Percentiles rank a stretch among this genome's conserved stretches.
Conservation (phyloP, 2,329 filamentous ascomycete genomes). For the Colletotrichum endophyticum region DNA sequence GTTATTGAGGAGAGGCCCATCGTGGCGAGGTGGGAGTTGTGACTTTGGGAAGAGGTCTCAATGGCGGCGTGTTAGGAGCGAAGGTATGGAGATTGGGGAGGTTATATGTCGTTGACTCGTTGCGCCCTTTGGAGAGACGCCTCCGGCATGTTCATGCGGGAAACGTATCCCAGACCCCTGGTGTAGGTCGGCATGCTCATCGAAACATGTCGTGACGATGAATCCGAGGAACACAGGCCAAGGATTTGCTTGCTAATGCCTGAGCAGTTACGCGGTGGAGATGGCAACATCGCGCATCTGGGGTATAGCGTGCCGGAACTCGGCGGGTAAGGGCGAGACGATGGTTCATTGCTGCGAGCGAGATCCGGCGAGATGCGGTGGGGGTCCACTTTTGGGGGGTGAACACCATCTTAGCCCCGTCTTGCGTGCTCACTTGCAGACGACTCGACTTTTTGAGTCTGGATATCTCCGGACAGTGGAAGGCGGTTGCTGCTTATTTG, state of each 20-base stretch:
- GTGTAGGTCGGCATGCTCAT: background rate
- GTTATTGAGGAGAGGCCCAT: background rate
- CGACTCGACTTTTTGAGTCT: background rate
- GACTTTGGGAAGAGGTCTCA: background rate
- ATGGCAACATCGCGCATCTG: background rate
- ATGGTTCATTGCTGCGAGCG: background rate
- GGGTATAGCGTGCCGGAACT: background rate
- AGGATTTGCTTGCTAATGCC: background rate
- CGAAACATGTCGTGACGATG: background rate
- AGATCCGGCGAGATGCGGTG: conserved; percentile 9
- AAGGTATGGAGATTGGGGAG: background rate
- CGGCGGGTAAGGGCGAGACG: background rate
- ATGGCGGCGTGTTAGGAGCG: background rate
- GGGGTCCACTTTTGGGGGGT: background rate
- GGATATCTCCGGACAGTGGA: background rate
- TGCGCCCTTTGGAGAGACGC: background rate
- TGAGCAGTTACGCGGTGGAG: background rate
- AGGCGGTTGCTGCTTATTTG: background rate
- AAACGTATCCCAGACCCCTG: background rate
- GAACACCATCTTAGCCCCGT: conserved; percentile 7
- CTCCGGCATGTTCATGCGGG: background rate
- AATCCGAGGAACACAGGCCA: background rate
- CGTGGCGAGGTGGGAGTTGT: background rate
- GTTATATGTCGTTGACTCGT: background rate
- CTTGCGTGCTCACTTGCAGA: conserved; percentile 3